Evolutionary conservation across 148 eudicot species (phyloP).

Genomic region (Arbutus unedo): DNA sequence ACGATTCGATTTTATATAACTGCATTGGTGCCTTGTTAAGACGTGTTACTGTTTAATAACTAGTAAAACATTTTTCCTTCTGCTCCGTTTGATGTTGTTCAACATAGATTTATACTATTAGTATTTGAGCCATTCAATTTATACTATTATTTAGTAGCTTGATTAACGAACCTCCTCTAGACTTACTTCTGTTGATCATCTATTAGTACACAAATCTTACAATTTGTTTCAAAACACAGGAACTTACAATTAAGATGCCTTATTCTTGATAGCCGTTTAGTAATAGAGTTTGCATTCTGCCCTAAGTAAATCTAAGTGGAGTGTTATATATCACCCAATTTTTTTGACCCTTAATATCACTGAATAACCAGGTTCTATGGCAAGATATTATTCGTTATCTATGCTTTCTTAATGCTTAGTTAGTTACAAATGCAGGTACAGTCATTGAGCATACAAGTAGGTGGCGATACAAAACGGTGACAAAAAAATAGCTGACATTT

Average conservation of each 20-base stretch:
- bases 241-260: not conserved
- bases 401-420: not conserved
- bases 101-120: not conserved
- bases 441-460: not conserved
- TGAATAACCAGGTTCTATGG: too few species aligned
- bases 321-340: not conserved
- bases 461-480: not conserved
- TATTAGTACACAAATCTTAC: not conserved
- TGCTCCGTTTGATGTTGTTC: not conserved
- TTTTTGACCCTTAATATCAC: not conserved
- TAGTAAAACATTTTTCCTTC: not conserved
- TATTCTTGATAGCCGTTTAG: not conserved
- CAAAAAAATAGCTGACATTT: not conserved
- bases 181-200: not conserved
- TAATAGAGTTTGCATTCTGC: not conserved
- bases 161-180: not conserved
- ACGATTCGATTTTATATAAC: not conserved
- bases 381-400: not conserved
- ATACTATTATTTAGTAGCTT: not conserved
- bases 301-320: not conserved
- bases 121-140: not conserved
- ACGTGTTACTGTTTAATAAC: not conserved
- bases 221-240: not conserved
- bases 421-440: not conserved
- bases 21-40: not conserved